Evolutionary conservation across 495 filamentous ascomycete species (phyloP), one percentile per base, ranked within the genome.

Genomic region (Penicillium odoratum): DNA sequence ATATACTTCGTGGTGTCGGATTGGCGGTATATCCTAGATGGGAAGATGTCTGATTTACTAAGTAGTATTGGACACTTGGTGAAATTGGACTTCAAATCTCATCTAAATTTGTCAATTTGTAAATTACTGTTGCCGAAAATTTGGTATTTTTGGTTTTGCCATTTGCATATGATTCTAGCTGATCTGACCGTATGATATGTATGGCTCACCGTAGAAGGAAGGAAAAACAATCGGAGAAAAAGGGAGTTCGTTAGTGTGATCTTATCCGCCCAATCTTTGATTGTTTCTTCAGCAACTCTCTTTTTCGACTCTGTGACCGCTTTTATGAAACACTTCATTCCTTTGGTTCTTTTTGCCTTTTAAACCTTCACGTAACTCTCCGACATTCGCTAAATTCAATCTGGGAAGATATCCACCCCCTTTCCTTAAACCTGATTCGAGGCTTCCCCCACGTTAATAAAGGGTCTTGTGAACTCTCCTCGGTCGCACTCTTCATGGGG

Each of bases 381-480:
- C 16, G 15, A 25, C 55, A 26, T 28, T 45, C 50, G 15, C 53
- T 56, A 31, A 33, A 21, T 52, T 47, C 18, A 28, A 13, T 28
- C 21, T 21, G 21, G 38, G 38, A 15, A 40, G 38, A 40, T 25
- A n/a, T 53, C 25, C 33, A 36, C 28, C 28, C 15, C 28, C 47
- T 30, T 33, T 25, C 45, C 33, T 45, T 49, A 8, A 44, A 33
- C 13, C 42, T 42, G 53, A 50, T 46, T 51, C 53, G 50, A 46
- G 45, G 48, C 38, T 49, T 33, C 48, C 21, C 34, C 31, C 30
- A 40, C 49, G 13, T 28, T 16, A 47, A 45, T n/a, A 58, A 51
- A 48, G 57, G 56, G 54, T 62, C 58, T 62, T 51, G 63, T 65
- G 64, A 62, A 69, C 53, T 69, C 72, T 11, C 61, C 63, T n/a